Base-by-base conservation (phyloP, 495 filamentous ascomycete species). In the Daldinia bambusicola region DNA sequence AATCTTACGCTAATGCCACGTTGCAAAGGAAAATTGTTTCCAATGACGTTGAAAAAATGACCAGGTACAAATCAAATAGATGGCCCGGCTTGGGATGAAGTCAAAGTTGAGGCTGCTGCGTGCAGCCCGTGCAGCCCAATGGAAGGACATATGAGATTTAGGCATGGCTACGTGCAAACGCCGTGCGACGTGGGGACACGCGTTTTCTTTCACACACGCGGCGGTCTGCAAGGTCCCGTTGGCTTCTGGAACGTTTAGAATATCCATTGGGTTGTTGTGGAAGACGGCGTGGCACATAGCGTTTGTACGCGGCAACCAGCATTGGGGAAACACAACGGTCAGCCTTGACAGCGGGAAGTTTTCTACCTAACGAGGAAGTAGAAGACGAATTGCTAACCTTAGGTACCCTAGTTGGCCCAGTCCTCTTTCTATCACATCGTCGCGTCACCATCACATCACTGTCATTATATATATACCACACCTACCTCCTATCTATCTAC, bases 71-170 rank as follows among this genome's bases (percentile, higher is more conserved):
- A 36, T 36, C 34, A 26, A 26, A 26, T 26, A 26, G 26, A 26
- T 26, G 60, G 48, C 32, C 58, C 26, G 57, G 41, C 55, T 59
- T 59, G 61, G 63, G 53, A 71, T 72, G 70, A 72, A 65, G 70
- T 72, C 70, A 65, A 67, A 72, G 70, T 72, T 72, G 70, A 72
- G 70, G 70, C 69, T 72, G 69, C 64, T 56, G 55, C 60, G 64
- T 64, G 63, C 64, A 61, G 26, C 26, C 26, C 60, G 64, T 64
- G 63, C 64, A 61, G 64, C 70, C 70, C 60, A 72, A 68, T 60
- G 55, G 37, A 41, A 50, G 45, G 12, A 52, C 26, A 72, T 65
- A 55, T 65, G 70, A 72, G 50, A 55, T 59, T 72, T 57, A 72
- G 70, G 70, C 70, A 72, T 65, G 70, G 70, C 65, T 72, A 65